Conservation (phyloP, 768 basidiomycete genomes). For the Termitomyces titanicus region DNA sequence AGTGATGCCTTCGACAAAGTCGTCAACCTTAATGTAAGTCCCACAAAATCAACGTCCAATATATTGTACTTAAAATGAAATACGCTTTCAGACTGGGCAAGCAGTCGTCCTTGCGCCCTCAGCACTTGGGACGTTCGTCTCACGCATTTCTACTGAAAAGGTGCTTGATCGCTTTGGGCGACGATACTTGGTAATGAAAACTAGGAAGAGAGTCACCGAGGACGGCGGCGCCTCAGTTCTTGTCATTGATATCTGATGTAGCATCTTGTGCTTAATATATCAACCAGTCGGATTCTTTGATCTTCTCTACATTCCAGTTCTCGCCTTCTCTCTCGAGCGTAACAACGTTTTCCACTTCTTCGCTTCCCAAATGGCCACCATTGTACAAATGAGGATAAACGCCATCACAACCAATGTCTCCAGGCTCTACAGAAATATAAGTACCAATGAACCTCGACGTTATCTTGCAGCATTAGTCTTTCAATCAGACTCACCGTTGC, state of each 20-base stretch:
- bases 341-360: slow-evolving; percentile 40
- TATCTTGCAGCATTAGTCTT: background rate
- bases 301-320: slow-evolving; percentile 28
- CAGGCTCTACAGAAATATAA: slow-evolving; percentile 27
- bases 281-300: slow-evolving; percentile 24
- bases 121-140: slow-evolving; percentile 43
- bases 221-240: slow-evolving; percentile 67
- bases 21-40: slow-evolving; percentile 55
- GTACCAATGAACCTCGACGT: background rate
- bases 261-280: slow-evolving; percentile 22
- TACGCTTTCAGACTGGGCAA: slow-evolving; percentile 65
- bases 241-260: slow-evolving; percentile 26
- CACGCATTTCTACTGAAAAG: background rate
- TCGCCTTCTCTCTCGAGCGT: slow-evolving; percentile 21
- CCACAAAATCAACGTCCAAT: background rate
- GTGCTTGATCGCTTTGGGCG: slow-evolving; percentile 51
- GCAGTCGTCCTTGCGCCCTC: slow-evolving; percentile 68
- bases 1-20: slow-evolving; percentile 64
- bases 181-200: slow-evolving; percentile 56
- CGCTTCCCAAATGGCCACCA: slow-evolving; percentile 35
- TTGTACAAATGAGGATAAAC: slow-evolving; percentile 57
- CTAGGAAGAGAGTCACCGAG: slow-evolving; percentile 53
- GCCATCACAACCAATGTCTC: slow-evolving; percentile 39
- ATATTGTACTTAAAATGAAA: too few species aligned
- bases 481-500: slow-evolving; percentile 18